Percentiles rank a stretch among this genome's conserved stretches.
Conservation (phyloP, 345 rosid genomes). For the Camelina sativa region DNA sequence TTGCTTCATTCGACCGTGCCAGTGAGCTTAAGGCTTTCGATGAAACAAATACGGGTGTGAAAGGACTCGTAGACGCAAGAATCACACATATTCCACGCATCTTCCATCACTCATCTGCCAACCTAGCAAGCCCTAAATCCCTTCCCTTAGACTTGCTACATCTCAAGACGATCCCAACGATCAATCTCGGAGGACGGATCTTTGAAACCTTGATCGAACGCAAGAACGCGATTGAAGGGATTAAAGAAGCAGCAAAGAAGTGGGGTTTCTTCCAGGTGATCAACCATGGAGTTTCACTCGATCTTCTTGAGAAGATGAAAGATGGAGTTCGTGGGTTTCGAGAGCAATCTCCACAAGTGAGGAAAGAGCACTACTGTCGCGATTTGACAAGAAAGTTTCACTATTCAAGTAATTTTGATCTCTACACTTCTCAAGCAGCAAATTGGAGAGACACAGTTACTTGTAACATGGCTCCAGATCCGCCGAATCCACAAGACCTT, state of each 20-base stretch:
- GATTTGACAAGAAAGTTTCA: not conserved
- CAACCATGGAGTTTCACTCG: not conserved
- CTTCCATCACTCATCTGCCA: not conserved
- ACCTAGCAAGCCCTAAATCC: not conserved
- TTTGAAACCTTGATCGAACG: not conserved
- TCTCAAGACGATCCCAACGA: constrained; percentile 1
- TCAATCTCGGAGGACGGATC: not conserved
- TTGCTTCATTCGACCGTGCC: not conserved
- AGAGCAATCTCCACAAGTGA: not conserved
- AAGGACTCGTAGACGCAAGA: not conserved
- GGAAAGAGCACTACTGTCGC: not conserved
- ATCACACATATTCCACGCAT: not conserved
- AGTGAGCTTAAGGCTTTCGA: not conserved
- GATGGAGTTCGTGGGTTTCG: not conserved
- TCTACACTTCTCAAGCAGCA: not conserved
- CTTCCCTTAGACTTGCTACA: not conserved
- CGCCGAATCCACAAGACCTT: not conserved
- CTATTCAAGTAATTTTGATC: not conserved
- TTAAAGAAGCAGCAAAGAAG: not conserved
- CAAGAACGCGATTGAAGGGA: not conserved
- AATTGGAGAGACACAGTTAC: not conserved
- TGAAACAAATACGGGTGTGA: not conserved
- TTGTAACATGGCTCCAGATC: not conserved
- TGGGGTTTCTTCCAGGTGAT: constrained; percentile 6
- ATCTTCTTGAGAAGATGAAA: not conserved